A percentile compares a stretch with the other conserved stretches of the same genome.
Evolutionary conservation across 768 basidiomycete species (phyloP).

Genomic region (Rubroboletus pulcherrimus): DNA sequence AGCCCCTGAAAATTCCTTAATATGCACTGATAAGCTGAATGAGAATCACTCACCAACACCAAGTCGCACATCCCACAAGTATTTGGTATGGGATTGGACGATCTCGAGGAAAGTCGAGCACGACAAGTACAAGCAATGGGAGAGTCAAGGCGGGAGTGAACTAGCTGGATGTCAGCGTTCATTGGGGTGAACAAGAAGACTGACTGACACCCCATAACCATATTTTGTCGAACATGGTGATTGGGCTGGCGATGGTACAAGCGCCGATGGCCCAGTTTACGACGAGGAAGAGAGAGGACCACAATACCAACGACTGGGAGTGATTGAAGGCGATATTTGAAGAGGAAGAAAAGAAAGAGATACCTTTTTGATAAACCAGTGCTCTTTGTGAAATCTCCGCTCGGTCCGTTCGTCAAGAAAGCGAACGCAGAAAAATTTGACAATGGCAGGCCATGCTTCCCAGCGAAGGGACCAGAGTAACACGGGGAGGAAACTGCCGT

Average conservation of each 20-base stretch:
- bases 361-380: slow-evolving; percentile 67
- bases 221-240: slow-evolving; percentile 50
- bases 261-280: slow-evolving; percentile 66
- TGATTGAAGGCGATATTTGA: slow-evolving; percentile 1
- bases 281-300: slow-evolving; percentile 62
- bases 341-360: not conserved
- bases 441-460: slow-evolving; percentile 51
- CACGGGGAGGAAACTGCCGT: slow-evolving; percentile 31
- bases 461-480: slow-evolving; percentile 48
- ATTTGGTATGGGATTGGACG: slow-evolving; percentile 57
- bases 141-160: slow-evolving; percentile 57
- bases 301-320: slow-evolving; percentile 49
- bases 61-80: slow-evolving; percentile 53
- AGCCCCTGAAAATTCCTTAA: slow-evolving; percentile 38
- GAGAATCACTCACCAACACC: slow-evolving; percentile 51
- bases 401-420: slow-evolving; percentile 61
- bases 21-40: not conserved
- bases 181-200: slow-evolving; percentile 12
- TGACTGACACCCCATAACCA: slow-evolving; percentile 53
- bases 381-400: slow-evolving; percentile 54
- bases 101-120: slow-evolving; percentile 71
- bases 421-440: slow-evolving; percentile 55
- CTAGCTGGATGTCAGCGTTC: slow-evolving; percentile 26
- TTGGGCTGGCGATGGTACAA: slow-evolving; percentile 44
- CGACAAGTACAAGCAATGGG: slow-evolving; percentile 60